A percentile compares a stretch with the other conserved stretches of the same genome.
Evolutionary conservation across 2,329 filamentous ascomycete genomes (phyloP).

Genomic region (Aspergillus texensis): DNA sequence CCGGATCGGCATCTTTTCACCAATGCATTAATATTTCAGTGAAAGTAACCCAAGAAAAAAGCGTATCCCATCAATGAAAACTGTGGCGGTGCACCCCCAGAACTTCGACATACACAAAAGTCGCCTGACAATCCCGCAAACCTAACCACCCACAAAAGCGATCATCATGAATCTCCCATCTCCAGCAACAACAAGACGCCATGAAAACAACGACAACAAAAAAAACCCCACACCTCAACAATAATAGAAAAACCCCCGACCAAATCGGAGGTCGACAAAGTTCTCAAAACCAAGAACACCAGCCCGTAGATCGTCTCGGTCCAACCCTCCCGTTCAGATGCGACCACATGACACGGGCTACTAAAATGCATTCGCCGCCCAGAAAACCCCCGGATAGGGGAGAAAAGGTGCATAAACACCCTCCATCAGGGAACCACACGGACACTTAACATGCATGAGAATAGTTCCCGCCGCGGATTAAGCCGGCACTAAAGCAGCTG

Average conservation of each 20-base stretch:
- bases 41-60: not conserved
- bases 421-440: not conserved
- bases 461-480: constrained; percentile 6
- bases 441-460: not conserved
- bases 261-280: not conserved
- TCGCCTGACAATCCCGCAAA: constrained; percentile 9
- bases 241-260: not conserved
- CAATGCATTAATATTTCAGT: not conserved
- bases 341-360: not conserved
- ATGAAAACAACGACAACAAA: not conserved
- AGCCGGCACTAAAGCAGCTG: constrained; percentile 10
- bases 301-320: not conserved
- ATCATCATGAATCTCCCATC: no score
- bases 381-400: not conserved
- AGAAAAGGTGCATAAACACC: not conserved
- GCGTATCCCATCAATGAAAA: not conserved
- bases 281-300: not conserved
- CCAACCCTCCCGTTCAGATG: not conserved
- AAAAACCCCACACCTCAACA: not conserved
- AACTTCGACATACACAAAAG: not conserved
- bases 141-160: not conserved
- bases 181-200: not conserved
- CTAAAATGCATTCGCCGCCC: not conserved
- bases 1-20: not conserved
- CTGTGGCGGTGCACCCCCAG: not conserved